phyloP scores from a whole-genome alignment of 2,329 filamentous ascomycete genomes.

The Fusarium veterinarium region DNA sequence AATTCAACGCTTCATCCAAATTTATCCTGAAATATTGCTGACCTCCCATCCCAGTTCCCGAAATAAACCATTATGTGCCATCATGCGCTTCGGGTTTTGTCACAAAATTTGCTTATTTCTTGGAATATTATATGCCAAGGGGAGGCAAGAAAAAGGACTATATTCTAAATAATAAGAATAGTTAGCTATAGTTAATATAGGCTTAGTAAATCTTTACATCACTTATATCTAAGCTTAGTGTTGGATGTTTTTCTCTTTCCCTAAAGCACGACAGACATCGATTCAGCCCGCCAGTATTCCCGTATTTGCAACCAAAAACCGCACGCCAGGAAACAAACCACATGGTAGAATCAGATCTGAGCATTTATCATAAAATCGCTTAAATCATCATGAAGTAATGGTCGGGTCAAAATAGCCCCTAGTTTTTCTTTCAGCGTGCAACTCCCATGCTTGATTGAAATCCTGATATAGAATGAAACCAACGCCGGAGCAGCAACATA shows the following conservation, averaged over 20 bases:
- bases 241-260: background rate
- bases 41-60: background rate
- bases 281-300: background rate
- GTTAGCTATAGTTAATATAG: background rate
- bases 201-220: background rate
- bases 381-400: background rate
- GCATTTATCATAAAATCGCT: background rate
- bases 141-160: background rate
- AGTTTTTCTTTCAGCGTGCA: background rate
- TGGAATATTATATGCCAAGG: background rate
- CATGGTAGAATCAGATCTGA: background rate
- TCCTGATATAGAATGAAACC: background rate
- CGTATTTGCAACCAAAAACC: background rate
- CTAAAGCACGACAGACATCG: background rate
- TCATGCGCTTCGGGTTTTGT: background rate
- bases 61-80: background rate
- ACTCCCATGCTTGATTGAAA: slow-evolving; percentile 3
- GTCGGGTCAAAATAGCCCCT: background rate
- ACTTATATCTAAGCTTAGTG: background rate
- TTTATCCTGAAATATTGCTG: background rate
- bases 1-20: background rate
- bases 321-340: background rate
- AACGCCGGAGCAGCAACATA: slow-evolving; percentile 25
- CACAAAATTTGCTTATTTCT: background rate
- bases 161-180: background rate